A percentile compares a stretch with the other conserved stretches of the same genome.
Evolutionary conservation across 2,329 filamentous ascomycete genomes (phyloP).

Genomic region (Hortaea werneckii): DNA sequence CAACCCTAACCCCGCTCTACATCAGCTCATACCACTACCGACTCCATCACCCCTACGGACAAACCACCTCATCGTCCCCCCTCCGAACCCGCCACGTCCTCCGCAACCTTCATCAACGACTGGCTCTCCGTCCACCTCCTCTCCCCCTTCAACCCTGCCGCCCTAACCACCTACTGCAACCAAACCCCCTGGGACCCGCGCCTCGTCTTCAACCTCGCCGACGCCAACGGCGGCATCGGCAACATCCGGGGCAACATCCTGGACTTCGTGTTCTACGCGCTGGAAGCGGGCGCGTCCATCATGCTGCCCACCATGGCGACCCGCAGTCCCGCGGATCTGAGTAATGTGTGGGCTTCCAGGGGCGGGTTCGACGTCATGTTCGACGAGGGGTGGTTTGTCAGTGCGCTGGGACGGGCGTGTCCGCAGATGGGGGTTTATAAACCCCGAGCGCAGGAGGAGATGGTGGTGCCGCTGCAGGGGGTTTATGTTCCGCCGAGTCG

Average conservation of each 20-base stretch:
- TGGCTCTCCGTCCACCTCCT: slow-evolving; percentile 18
- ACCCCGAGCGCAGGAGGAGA: slow-evolving; percentile 4
- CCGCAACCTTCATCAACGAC: slow-evolving; percentile 13
- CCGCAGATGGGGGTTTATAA: slow-evolving; percentile 19
- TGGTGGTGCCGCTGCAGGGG: slow-evolving; percentile 10
- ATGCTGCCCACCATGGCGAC: slow-evolving; percentile 11
- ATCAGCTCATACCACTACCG: slow-evolving; percentile 14
- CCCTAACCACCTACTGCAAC: slow-evolving; percentile 24
- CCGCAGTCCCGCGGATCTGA: slow-evolving; percentile 9
- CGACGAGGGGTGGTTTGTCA: slow-evolving; percentile 20
- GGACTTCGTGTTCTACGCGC: slow-evolving; percentile 37
- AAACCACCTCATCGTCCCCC: neutral
- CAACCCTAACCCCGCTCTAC: slow-evolving; percentile 14
- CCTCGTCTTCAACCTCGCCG: slow-evolving; percentile 35
- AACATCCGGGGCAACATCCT: slow-evolving; percentile 37
- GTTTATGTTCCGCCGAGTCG: slow-evolving; percentile 14
- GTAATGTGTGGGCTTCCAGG: slow-evolving; percentile 16
- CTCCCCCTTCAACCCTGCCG: slow-evolving; percentile 14
- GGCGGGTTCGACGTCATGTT: slow-evolving; percentile 17
- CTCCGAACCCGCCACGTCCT: neutral
- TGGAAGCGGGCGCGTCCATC: slow-evolving; percentile 38
- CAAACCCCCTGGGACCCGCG: slow-evolving; percentile 31
- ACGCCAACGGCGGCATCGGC: slow-evolving; percentile 35
- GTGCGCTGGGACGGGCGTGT: slow-evolving; percentile 12
- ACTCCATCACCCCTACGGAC: slow-evolving; percentile 8